phyloP scores from a whole-genome alignment of 1,284 basidiomycete species.

The Schizophyllum commune region DNA sequence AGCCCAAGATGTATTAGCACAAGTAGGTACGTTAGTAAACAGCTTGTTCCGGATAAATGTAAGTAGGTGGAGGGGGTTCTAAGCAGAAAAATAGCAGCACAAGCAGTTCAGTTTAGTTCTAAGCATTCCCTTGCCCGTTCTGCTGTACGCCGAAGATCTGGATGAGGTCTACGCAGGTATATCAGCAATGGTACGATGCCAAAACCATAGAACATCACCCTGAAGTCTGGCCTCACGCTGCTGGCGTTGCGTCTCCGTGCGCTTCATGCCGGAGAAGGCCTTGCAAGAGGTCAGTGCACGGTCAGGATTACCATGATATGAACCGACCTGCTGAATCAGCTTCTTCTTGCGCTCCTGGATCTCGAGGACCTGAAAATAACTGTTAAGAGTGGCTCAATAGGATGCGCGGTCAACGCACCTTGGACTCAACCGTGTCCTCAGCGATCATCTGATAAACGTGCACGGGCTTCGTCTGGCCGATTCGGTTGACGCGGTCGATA shows the following conservation, averaged over 20 bases:
- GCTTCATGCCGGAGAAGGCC: constrained; percentile 76
- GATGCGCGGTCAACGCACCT: no score
- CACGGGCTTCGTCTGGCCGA: constrained; percentile 76
- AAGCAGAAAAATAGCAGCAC: no score
- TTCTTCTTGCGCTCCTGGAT: constrained; percentile 78
- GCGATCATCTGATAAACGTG: constrained; percentile 86
- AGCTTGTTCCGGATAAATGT: no score
- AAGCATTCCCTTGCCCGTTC: background rate
- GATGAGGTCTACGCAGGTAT: constrained; percentile 34
- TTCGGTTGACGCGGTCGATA: constrained; percentile 63
- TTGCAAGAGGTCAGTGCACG: constrained; percentile 22
- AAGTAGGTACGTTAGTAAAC: no score
- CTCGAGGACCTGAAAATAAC: constrained; percentile 50
- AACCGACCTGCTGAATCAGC: constrained; percentile 66
- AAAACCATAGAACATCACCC: constrained; percentile 35
- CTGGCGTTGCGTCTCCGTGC: constrained; percentile 59
- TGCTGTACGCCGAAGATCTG: constrained; percentile 42
- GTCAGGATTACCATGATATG: no score
- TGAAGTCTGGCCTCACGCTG: constrained; percentile 69
- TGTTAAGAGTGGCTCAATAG: background rate
- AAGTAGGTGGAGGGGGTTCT: background rate
- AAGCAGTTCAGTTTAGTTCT: background rate
- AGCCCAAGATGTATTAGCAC: no score
- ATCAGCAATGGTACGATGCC: constrained; percentile 11
- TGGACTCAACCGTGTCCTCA: constrained; percentile 80